Base-by-base conservation (phyloP, 441 rosid species). In the Euphorbia celastroides region DNA sequence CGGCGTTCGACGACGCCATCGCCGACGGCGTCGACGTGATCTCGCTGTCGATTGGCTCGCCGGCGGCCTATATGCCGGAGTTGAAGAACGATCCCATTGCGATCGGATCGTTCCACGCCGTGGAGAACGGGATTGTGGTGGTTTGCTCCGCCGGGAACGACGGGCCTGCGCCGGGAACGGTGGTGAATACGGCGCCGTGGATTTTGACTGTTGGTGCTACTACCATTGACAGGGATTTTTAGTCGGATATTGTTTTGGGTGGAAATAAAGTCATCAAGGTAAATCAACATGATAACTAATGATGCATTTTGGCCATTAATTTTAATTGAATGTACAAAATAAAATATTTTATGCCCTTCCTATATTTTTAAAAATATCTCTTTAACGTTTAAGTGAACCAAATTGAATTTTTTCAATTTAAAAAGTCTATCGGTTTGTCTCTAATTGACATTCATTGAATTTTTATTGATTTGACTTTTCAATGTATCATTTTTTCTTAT, bases 61-160 rank as follows among this genome's bases (percentile, higher is more conserved):
- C 87, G 0, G 57, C 88, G 1, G 69, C 69, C 17, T 46, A 71
- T 1, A 51, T 11, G 5, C 70, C 76, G 0, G 86, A 83, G 4
- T 6, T 84, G 17, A 70, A 42, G 48, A 38, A 54, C 0, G 96
- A 92, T 75, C 88, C 91, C n/a, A 84, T 88, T 12, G 87, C 95
- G 46, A 79, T 88, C 1, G 98, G 98, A 74, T 75, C 95, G 0
- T 92, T 89, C 68, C 96, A 88, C 36, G 95, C 98, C 0, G 79
- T 79, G 57, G 81, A 89, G 60, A 77, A 80, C 42, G 89, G 93
- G 66, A 88, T 92, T 60, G 60, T 78, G 5, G 98, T 88, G 69
- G 84, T 92, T 31, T 89, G 95, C 72, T 89, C 98, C 2, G 95
- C 90, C 0, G 97, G 97, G 20, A 91, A 91, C 41, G 85, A 78